Percentiles rank a stretch among this genome's conserved stretches.
Evolutionary conservation across 768 basidiomycete genomes (phyloP).

Genomic region (Podaxis mareebaensis): DNA sequence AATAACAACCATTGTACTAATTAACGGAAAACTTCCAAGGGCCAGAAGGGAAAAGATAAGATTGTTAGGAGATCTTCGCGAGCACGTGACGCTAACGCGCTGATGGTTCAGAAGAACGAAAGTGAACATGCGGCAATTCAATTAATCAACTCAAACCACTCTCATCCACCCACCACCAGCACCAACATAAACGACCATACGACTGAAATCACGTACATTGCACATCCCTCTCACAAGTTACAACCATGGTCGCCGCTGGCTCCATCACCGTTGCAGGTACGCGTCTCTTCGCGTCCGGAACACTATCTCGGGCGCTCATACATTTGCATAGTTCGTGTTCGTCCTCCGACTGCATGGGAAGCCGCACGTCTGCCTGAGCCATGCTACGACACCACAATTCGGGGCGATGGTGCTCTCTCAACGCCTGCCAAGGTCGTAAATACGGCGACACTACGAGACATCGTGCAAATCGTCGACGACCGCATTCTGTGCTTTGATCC

Average conservation of each 20-base stretch:
- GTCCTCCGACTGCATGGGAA: conserved; percentile 85
- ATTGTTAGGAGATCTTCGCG: conserved; percentile 25
- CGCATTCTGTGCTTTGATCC: conserved; percentile 96
- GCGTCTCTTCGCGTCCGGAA: conserved; percentile 24
- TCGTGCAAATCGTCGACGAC: conserved; percentile 91
- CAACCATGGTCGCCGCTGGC: conserved; percentile 76
- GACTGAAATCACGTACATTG: conserved; percentile 6
- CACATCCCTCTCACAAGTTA: conserved; percentile 10
- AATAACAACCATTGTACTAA: conserved; percentile 35
- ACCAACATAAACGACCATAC: conserved; percentile 8
- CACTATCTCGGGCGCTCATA: conserved; percentile 17
- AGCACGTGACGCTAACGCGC: conserved; percentile 39
- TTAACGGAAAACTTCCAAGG: background rate
- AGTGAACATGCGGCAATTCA: conserved; percentile 16
- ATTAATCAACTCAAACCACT: conserved; percentile 19
- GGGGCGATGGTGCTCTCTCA: conserved; percentile 85
- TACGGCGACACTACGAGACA: conserved; percentile 64
- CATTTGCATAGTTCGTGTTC: conserved; percentile 71
- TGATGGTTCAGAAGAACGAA: conserved; percentile 35
- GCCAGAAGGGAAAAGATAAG: conserved; percentile 27
- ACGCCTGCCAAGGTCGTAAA: conserved; percentile 57
- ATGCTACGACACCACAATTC: conserved; percentile 66
- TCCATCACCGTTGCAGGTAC: conserved; percentile 86
- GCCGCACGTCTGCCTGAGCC: conserved; percentile 81
- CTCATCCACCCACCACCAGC: conserved; percentile 17